Conservation (phyloP, 2,329 filamentous ascomycete species). For the Epichloe coenophiala region DNA sequence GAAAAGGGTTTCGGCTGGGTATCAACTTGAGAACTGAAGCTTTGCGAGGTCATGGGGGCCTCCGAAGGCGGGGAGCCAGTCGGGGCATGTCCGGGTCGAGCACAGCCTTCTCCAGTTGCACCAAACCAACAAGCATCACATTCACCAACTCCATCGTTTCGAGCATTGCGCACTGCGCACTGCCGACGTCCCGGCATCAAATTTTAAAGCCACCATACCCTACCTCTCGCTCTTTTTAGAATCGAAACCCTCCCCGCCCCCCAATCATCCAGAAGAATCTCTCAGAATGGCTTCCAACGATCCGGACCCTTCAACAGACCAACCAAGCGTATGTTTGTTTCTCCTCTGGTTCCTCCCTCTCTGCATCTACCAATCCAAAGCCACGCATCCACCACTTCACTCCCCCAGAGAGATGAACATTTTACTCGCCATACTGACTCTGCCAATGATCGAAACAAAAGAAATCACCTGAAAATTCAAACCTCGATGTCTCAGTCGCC, state of each 20-base stretch:
- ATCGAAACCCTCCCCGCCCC: too few relatives aligned
- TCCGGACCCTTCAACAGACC: neutral
- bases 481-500: conserved; percentile 57
- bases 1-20: neutral
- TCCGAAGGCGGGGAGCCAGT: neutral
- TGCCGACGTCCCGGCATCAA: neutral
- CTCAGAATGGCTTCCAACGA: neutral
- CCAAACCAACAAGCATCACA: too few relatives aligned
- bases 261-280: too few relatives aligned
- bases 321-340: neutral
- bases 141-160: too few relatives aligned
- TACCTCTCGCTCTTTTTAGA: too few relatives aligned
- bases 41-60: neutral
- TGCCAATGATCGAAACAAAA: neutral
- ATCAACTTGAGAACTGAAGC: neutral
- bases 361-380: neutral
- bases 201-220: neutral
- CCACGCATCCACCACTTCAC: neutral
- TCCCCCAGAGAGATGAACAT: neutral
- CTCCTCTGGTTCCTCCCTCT: neutral
- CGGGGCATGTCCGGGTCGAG: too few relatives aligned
- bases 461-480: conserved; percentile 29
- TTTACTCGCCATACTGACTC: neutral
- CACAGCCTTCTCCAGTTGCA: too few relatives aligned
- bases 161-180: too few relatives aligned